Conservation (phyloP, 78 protist species). For the Dictyostelium intermedium region DNA sequence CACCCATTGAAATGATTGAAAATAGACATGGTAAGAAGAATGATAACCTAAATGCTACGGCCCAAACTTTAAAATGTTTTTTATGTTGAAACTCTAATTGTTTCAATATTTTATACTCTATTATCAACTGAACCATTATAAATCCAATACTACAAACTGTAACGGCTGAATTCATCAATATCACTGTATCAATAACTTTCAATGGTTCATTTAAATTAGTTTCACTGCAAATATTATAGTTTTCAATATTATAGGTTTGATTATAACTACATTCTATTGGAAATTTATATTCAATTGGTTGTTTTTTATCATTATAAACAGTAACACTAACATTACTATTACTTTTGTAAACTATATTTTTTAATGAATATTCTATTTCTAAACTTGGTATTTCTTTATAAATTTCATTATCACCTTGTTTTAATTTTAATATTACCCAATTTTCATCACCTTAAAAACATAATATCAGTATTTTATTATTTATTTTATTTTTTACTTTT, state of each 20-base stretch:
- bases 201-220: not conserved
- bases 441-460: not conserved
- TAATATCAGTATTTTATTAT: no score
- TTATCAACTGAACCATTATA: not conserved
- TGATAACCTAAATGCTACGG: not conserved
- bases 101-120: not conserved
- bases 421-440: not conserved
- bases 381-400: not conserved
- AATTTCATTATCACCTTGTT: not conserved
- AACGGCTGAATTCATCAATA: not conserved
- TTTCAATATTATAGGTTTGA: not conserved
- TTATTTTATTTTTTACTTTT: no score
- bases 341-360: not conserved
- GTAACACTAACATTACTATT: not conserved
- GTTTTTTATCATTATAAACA: not conserved
- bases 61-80: not conserved
- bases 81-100: not conserved
- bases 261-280: not conserved
- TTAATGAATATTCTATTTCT: not conserved
- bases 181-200: not conserved
- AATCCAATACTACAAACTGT: not conserved
- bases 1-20: not conserved
- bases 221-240: not conserved
- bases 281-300: not conserved
- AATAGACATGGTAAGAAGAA: not conserved